Conservation (phyloP, 129 eudicot species). For the carrot (Daucus carota) region DNA sequence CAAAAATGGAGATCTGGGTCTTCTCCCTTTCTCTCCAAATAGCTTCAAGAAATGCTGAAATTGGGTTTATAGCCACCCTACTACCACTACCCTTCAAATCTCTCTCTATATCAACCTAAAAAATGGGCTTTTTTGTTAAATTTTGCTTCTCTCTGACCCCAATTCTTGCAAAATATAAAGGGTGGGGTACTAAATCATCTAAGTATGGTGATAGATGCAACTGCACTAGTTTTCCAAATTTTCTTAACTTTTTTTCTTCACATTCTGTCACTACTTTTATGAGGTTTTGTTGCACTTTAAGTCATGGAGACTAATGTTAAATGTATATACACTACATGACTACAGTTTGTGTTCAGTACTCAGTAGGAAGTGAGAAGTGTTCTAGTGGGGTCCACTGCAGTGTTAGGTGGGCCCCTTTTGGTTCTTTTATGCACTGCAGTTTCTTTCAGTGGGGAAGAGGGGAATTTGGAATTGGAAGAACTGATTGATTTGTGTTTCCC, state of each 20-base stretch:
- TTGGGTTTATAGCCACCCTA: neutral
- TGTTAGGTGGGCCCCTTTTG: conserved; percentile 12
- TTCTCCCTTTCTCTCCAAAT: neutral
- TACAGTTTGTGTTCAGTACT: no score
- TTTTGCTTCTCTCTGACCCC: neutral
- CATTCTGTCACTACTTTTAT: neutral
- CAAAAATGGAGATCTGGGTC: conserved; percentile 1
- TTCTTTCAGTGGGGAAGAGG: conserved; percentile 18
- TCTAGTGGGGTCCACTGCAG: neutral
- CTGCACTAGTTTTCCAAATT: neutral
- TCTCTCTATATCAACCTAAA: neutral
- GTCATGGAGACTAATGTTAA: neutral
- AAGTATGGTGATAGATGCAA: neutral
- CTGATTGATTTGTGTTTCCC: neutral
- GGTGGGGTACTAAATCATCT: neutral
- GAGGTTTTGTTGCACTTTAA: conserved; percentile 4
- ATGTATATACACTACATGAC: neutral
- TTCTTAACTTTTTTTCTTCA: neutral
- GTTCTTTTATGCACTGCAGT: conserved; percentile 28
- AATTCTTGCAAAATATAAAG: neutral
- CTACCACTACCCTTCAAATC: neutral
- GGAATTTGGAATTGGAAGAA: neutral
- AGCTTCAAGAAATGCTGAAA: neutral
- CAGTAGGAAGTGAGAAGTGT: neutral
- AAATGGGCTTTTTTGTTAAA: neutral